Conservation (phyloP, 805 yeast genomes). For the Starmerella kuoi region DNA sequence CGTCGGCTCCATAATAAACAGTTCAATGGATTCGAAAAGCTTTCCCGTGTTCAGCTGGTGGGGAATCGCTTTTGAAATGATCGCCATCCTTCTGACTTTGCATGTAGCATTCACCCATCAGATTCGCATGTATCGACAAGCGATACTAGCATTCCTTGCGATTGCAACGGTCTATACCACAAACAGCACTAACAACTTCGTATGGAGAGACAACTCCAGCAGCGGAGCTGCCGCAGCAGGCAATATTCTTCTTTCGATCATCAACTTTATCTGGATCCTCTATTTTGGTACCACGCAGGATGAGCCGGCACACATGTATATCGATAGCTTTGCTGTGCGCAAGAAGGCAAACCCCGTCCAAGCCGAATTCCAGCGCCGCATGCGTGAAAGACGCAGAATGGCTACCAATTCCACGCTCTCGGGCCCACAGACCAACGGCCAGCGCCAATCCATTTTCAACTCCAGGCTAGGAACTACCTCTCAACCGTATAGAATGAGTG, state of each 20-base stretch:
- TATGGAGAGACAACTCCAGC: constrained; percentile 54
- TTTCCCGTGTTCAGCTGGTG: constrained; percentile 93
- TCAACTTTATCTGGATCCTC: constrained; percentile 73
- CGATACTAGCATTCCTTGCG: constrained; percentile 43
- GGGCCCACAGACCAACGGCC: background rate
- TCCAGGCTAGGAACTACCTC: constrained; percentile 7
- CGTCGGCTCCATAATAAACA: constrained; percentile 66
- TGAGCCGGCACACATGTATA: constrained; percentile 71
- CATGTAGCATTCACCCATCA: constrained; percentile 47
- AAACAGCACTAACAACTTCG: constrained; percentile 67
- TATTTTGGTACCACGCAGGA: constrained; percentile 86
- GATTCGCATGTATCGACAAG: constrained; percentile 52
- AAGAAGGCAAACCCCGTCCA: constrained; percentile 7
- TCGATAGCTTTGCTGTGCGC: constrained; percentile 59
- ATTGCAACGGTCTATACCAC: constrained; percentile 76
- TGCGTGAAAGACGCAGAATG: constrained; percentile 7
- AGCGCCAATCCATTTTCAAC: background rate
- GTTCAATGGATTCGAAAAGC: constrained; percentile 25
- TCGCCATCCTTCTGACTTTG: constrained; percentile 43
- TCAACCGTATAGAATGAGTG: constrained; percentile 19
- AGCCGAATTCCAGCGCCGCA: constrained; percentile 2
- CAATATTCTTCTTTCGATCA: constrained; percentile 65
- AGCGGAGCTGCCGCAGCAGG: constrained; percentile 89
- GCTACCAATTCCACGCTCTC: background rate
- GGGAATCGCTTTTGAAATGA: constrained; percentile 74